Evolutionary conservation across 2,329 filamentous ascomycete genomes (phyloP).

Genomic region (Ilyonectria sp.): DNA sequence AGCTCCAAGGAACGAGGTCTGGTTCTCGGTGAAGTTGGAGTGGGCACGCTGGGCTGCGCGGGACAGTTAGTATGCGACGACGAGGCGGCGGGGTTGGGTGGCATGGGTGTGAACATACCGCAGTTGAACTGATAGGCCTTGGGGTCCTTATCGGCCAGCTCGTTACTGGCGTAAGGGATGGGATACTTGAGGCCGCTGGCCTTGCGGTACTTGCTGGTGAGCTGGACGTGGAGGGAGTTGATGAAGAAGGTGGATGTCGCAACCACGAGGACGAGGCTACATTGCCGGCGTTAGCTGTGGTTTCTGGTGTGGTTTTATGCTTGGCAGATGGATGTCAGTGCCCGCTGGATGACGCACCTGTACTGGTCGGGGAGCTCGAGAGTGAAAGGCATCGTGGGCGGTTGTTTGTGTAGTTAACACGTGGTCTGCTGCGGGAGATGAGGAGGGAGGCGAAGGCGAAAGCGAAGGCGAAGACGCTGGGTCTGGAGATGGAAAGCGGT

Average conservation of each 20-base stretch:
- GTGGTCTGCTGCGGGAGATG: slow-evolving; percentile 11
- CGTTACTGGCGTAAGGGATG: slow-evolving; percentile 68
- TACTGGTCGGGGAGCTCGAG: slow-evolving; percentile 65
- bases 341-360: slow-evolving; percentile 57
- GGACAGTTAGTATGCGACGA: slow-evolving; percentile 25
- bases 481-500: neutral
- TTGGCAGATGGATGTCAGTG: neutral
- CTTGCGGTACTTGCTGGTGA: slow-evolving; percentile 66
- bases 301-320: neutral
- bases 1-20: slow-evolving; percentile 65
- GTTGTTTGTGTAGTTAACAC: slow-evolving; percentile 17
- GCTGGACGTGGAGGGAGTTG: slow-evolving; percentile 66
- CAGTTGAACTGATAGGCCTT: slow-evolving; percentile 75
- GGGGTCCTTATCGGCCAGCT: slow-evolving; percentile 68
- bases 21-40: slow-evolving; percentile 75
- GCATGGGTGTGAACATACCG: slow-evolving; percentile 54
- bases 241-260: slow-evolving; percentile 72
- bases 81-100: neutral
- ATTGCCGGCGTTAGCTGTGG: neutral
- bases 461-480: neutral
- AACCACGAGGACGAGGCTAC: slow-evolving; percentile 73
- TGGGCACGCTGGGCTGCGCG: slow-evolving; percentile 71
- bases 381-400: slow-evolving; percentile 58
- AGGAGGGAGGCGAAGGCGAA: slow-evolving; percentile 1
- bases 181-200: slow-evolving; percentile 70